These are phyloP conservation scores for Monosporascus sp. DNA, from an alignment of 2,329 filamentous ascomycete species.

Conservation along the genomic window DNA sequence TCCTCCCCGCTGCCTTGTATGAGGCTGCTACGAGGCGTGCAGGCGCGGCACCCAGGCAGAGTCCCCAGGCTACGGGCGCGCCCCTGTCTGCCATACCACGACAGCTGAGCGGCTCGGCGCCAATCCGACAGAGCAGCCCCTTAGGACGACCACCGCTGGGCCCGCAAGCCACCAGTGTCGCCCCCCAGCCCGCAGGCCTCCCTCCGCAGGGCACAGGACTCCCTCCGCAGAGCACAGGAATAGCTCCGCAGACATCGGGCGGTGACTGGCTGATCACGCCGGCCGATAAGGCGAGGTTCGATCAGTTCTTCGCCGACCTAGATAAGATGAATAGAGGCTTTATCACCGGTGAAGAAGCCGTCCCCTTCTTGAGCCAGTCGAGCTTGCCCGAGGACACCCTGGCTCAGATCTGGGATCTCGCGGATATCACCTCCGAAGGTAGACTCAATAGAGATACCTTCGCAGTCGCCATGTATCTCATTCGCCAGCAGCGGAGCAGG, in stretches of 20 bases:
- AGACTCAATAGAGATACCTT: slow-evolving; percentile 85
- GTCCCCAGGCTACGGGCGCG: slow-evolving; percentile 46
- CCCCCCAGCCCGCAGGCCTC: slow-evolving; percentile 9
- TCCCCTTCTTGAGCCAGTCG: slow-evolving; percentile 89
- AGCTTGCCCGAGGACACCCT: slow-evolving; percentile 81
- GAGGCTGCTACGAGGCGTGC: slow-evolving; percentile 77
- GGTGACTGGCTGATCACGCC: slow-evolving; percentile 78
- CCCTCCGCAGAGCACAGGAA: not conserved
- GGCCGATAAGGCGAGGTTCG: slow-evolving; percentile 81
- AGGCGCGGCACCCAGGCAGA: slow-evolving; percentile 44
- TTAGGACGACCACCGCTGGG: slow-evolving; percentile 46
- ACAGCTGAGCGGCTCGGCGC: slow-evolving; percentile 69
- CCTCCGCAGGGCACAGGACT: not conserved
- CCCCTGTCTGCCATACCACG: slow-evolving; percentile 68
- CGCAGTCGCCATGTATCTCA: slow-evolving; percentile 94
- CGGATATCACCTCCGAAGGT: slow-evolving; percentile 88
- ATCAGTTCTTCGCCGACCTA: slow-evolving; percentile 76
- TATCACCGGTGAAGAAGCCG: slow-evolving; percentile 91
- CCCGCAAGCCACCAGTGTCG: slow-evolving; percentile 35
- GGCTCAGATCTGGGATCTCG: slow-evolving; percentile 94
- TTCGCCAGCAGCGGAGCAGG: slow-evolving; percentile 78
- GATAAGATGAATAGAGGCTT: slow-evolving; percentile 76
- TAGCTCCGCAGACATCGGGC: slow-evolving; percentile 37
- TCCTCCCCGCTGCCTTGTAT: slow-evolving; percentile 79
- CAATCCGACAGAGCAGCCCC: slow-evolving; percentile 58